Conservation (phyloP, 2,329 filamentous ascomycete species). For the Metarhizium album region DNA sequence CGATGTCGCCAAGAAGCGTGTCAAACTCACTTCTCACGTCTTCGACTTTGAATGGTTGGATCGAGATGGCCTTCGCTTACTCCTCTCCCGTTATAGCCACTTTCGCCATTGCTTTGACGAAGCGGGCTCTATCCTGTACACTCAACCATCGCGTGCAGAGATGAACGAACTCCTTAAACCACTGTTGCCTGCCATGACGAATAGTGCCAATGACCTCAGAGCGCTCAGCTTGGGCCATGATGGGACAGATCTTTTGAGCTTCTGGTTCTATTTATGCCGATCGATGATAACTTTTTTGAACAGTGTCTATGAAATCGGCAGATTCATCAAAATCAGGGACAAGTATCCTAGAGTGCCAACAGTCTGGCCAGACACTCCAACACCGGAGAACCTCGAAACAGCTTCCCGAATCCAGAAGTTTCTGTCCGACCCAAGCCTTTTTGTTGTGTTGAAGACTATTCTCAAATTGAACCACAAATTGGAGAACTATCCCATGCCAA, state of each 20-base stretch:
- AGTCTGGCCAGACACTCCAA: constrained; percentile 14
- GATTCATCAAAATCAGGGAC: constrained; percentile 17
- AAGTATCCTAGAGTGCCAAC: constrained; percentile 14
- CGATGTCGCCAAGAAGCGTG: constrained; percentile 17
- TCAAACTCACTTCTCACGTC: constrained; percentile 14
- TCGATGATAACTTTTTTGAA: constrained; percentile 13
- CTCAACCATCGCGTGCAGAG: constrained; percentile 10
- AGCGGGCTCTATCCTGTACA: constrained; percentile 12
- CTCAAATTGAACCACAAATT: constrained; percentile 8
- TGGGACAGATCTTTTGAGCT: constrained; percentile 12
- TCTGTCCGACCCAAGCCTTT: constrained; percentile 16
- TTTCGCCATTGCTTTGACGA: constrained; percentile 13
- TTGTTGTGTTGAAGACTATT: constrained; percentile 15
- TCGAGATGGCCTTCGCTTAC: constrained; percentile 10
- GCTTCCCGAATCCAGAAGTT: constrained; percentile 15
- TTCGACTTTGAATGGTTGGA: constrained; percentile 17
- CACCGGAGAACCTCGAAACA: constrained; percentile 6
- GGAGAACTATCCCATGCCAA: constrained; percentile 9
- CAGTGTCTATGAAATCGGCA: constrained; percentile 17
- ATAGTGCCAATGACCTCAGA: constrained; percentile 12
- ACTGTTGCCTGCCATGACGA: constrained; percentile 12
- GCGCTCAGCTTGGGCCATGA: constrained; percentile 7
- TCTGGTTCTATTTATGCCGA: constrained; percentile 13
- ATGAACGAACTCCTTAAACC: constrained; percentile 17
- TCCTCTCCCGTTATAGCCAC: constrained; percentile 14